Conservation (phyloP, 345 rosid genomes). For the Pistacia vera region DNA sequence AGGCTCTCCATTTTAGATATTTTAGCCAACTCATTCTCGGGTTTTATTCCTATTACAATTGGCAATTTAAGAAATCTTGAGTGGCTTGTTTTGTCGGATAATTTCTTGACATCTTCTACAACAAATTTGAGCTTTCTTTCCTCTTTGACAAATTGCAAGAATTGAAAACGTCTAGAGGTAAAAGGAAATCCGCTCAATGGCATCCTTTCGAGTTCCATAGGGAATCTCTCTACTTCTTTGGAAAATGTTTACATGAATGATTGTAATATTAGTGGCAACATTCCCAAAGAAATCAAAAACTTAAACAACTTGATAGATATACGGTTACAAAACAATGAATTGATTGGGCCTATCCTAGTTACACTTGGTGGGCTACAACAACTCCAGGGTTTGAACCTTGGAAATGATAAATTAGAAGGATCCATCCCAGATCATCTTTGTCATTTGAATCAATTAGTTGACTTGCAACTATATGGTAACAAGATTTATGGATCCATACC, state of each 20-base stretch:
- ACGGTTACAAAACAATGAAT: too few relatives aligned
- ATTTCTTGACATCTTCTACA: neutral
- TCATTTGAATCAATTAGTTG: too few relatives aligned
- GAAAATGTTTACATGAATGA: neutral
- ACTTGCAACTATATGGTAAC: too few relatives aligned
- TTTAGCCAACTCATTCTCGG: neutral
- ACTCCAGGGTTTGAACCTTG: too few relatives aligned
- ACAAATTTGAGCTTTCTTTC: neutral
- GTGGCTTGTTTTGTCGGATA: neutral
- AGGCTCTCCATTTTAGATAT: neutral
- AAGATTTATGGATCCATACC: too few relatives aligned
- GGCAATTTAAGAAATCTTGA: slow-evolving; percentile 15
- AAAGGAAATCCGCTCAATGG: slow-evolving; percentile 6
- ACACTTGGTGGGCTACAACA: too few relatives aligned
- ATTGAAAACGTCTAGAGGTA: neutral
- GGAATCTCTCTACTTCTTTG: slow-evolving; percentile 11
- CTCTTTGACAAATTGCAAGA: slow-evolving; percentile 21
- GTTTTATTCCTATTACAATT: slow-evolving; percentile 10
- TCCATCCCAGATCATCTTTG: too few relatives aligned
- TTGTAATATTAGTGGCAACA: too few relatives aligned
- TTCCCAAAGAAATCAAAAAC: too few relatives aligned
- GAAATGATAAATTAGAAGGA: too few relatives aligned
- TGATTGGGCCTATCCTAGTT: too few relatives aligned
- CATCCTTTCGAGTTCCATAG: slow-evolving; percentile 13
- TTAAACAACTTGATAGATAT: too few relatives aligned